Percentiles rank a stretch among this genome's conserved stretches.
Evolutionary conservation across 2,329 filamentous ascomycete genomes (phyloP).

Genomic region (Aspergillus carbonarius): DNA sequence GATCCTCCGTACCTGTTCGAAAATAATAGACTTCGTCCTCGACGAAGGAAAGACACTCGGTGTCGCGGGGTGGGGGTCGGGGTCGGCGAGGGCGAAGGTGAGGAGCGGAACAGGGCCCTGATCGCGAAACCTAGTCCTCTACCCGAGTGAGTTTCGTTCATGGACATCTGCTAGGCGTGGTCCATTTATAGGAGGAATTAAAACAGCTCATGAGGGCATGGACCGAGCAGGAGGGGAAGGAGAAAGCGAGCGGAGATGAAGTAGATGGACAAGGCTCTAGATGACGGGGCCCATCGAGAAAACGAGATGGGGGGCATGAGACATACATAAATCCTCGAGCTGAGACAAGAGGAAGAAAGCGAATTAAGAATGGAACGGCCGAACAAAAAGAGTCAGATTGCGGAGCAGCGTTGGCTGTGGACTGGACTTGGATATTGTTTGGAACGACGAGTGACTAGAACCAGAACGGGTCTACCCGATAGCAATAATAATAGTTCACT

Average conservation of each 20-base stretch:
- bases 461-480: constrained; percentile 22
- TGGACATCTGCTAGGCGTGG: constrained; percentile 35
- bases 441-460: constrained; percentile 16
- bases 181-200: constrained; percentile 27
- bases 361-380: constrained; percentile 7
- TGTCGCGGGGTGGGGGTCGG: constrained; percentile 30
- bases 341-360: constrained; percentile 5
- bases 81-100: constrained; percentile 27
- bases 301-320: constrained; percentile 20
- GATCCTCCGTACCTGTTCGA: constrained; percentile 31
- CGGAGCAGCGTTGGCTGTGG: constrained; percentile 17
- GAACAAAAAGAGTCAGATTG: constrained; percentile 16
- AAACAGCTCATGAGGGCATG: constrained; percentile 22
- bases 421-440: constrained; percentile 20
- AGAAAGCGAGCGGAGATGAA: constrained; percentile 5
- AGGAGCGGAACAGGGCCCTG: constrained; percentile 35
- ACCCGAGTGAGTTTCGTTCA: constrained; percentile 34
- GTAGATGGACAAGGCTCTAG: constrained; percentile 9
- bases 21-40: constrained; percentile 36
- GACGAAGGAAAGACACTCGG: constrained; percentile 35
- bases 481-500: constrained; percentile 3
- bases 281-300: constrained; percentile 23
- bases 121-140: constrained; percentile 32
- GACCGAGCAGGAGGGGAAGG: constrained; percentile 7
- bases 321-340: constrained; percentile 18